Base-by-base conservation (phyloP, 1,284 basidiomycete genomes). In the Cystobasidiaceae sp. region DNA sequence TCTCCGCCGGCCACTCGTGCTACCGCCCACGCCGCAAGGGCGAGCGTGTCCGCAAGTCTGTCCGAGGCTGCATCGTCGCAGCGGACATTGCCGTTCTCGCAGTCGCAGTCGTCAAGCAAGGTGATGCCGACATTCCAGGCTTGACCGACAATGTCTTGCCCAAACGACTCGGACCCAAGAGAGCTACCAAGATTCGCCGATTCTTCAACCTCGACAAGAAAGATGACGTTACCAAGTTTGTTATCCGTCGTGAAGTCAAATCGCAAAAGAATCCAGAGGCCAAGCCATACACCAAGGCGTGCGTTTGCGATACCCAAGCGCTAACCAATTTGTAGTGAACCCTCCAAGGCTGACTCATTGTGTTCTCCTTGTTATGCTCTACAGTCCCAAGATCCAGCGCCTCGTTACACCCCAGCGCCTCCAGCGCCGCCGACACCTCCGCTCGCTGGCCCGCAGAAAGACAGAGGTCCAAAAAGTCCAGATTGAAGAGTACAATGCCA, bases 251-350 rank as follows among this genome's bases (percentile, higher is more conserved):
- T 74, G 92, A 96, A 82, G 90, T 97, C 63, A 86, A 81, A 80
- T 86, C 88, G 79, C 74, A 81, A 76, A 97, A 96, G 86, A 93
- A 94, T 83, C 86, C 86, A 77, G 83, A 84, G 74, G 91, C 89
- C 72, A 97, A 97, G 84, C 89, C 92, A 68, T 96, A 94, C 82
- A 93, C 90, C 81, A 97, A 98, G 84, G 92, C 93, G 84, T 94
- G 78, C 79, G 89, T 88, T 75, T 44, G 21, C 30, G 54, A 4
- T 59, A 13, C 17, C 61, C 46, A n/a, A n/a, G n/a, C n/a, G n/a
- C n/a, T 61, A 41, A 51, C 52, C 15, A 23, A 32, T 5, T 32
- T 33, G 21, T 34, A 4, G 9, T 45, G 0, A 27, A 41, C 44
- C 61, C 52, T 43, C 67, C 61, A 55, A 66, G 68, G 49, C 57